Conservation (phyloP, 2,329 filamentous ascomycete species). For the Fusarium floridanum region DNA sequence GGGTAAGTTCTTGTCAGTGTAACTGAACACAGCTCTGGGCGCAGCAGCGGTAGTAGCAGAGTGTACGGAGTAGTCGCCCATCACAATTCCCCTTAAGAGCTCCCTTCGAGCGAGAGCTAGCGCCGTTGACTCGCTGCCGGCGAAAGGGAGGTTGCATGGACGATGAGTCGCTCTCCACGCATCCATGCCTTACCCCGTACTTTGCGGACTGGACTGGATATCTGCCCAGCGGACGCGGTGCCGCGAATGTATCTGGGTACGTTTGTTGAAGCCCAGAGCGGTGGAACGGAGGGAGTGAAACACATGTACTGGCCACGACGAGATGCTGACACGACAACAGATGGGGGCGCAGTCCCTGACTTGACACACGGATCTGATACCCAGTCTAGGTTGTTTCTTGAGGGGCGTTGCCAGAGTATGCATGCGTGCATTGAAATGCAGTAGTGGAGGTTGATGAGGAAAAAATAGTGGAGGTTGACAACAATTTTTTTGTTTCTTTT, state of each 20-base stretch:
- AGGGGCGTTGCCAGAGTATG: slow-evolving; percentile 17
- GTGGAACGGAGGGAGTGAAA: slow-evolving; percentile 30
- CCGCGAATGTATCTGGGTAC: background rate
- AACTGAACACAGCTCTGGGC: slow-evolving; percentile 6
- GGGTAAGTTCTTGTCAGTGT: slow-evolving; percentile 9
- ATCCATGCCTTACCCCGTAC: slow-evolving; percentile 19
- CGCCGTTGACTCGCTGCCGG: slow-evolving; percentile 40
- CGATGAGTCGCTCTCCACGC: slow-evolving; percentile 26
- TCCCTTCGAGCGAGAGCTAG: slow-evolving; percentile 48
- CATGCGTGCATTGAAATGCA: slow-evolving; percentile 7
- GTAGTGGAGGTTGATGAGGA: background rate
- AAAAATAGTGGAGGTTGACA: background rate
- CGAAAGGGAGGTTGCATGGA: slow-evolving; percentile 45
- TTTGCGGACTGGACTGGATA: slow-evolving; percentile 5
- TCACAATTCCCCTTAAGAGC: slow-evolving; percentile 23
- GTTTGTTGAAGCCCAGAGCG: slow-evolving; percentile 12
- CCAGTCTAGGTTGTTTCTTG: slow-evolving; percentile 5
- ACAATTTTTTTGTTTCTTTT: slow-evolving; percentile 6
- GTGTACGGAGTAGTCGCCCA: background rate
- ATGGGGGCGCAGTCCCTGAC: slow-evolving; percentile 4
- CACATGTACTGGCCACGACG: background rate
- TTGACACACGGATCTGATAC: slow-evolving; percentile 21
- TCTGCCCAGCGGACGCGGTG: background rate
- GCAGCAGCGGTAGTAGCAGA: background rate
- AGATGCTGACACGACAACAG: slow-evolving; percentile 17